Conservation (phyloP, 345 rosid species). For the Citrus sinensis region DNA sequence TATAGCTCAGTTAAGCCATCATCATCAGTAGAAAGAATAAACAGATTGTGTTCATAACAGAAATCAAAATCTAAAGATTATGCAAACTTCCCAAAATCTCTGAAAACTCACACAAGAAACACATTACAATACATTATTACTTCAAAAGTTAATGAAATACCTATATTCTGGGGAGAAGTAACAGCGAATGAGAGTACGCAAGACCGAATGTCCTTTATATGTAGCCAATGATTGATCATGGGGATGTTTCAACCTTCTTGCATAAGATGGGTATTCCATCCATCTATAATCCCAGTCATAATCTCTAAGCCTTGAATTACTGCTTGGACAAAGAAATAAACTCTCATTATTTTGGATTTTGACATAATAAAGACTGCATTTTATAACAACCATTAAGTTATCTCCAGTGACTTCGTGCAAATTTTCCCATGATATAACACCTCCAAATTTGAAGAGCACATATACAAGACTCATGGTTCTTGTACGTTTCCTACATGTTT, state of each 20-base stretch:
- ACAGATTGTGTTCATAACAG: background rate
- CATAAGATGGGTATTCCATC: slow-evolving; percentile 52
- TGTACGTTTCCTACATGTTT: background rate
- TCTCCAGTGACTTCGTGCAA: background rate
- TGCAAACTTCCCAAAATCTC: background rate
- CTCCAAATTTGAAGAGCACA: background rate
- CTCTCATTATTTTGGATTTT: background rate
- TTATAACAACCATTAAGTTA: background rate
- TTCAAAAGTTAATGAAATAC: slow-evolving; percentile 23
- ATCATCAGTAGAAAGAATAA: background rate
- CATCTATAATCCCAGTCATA: slow-evolving; percentile 55
- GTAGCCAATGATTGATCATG: slow-evolving; percentile 57
- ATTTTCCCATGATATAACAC: background rate
- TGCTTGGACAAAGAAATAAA: slow-evolving; percentile 18
- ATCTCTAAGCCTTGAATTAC: slow-evolving; percentile 26
- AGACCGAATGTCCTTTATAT: slow-evolving; percentile 59
- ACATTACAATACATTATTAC: background rate
- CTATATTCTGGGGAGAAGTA: slow-evolving; percentile 67
- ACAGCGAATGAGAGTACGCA: slow-evolving; percentile 61
- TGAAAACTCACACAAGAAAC: background rate
- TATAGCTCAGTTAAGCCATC: background rate
- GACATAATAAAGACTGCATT: background rate
- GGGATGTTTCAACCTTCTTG: slow-evolving; percentile 45
- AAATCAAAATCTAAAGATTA: background rate
- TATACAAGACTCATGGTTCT: background rate